Percentiles rank a stretch among this genome's conserved stretches.
phyloP scores from a whole-genome alignment of 257 asterid species.

The Linaria vulgaris region DNA sequence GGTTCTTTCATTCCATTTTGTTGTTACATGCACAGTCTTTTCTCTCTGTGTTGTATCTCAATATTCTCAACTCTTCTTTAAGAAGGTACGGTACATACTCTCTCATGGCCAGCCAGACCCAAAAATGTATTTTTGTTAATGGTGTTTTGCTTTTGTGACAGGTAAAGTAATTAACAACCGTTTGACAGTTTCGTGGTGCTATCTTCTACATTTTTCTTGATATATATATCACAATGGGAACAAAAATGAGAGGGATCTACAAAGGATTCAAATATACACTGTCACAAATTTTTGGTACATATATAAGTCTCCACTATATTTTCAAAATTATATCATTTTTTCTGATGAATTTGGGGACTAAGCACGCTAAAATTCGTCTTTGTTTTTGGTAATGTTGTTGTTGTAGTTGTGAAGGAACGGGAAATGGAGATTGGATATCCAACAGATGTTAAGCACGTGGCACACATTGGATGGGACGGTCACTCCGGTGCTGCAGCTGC shows the following conservation, averaged over 20 bases:
- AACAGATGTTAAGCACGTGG: slow-evolving; percentile 87
- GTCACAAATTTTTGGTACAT: slow-evolving; percentile 61
- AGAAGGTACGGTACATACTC: too few relatives aligned
- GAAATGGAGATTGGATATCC: slow-evolving; percentile 84
- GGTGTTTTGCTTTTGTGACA: slow-evolving; percentile 27
- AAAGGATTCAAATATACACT: slow-evolving; percentile 61
- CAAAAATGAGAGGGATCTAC: slow-evolving; percentile 67
- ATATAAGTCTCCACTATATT: neutral
- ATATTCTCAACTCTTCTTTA: too few relatives aligned
- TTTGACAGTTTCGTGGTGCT: slow-evolving; percentile 12
- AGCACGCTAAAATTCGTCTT: too few relatives aligned
- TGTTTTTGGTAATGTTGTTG: neutral
- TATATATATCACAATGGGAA: slow-evolving; percentile 44
- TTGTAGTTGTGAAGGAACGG: slow-evolving; percentile 74
- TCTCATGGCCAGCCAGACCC: too few relatives aligned
- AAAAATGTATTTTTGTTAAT: too few relatives aligned
- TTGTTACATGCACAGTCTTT: too few relatives aligned
- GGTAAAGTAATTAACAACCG: slow-evolving; percentile 3
- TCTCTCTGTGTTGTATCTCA: too few relatives aligned
- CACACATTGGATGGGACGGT: slow-evolving; percentile 94
- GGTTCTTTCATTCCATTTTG: too few relatives aligned
- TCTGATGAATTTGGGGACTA: neutral
- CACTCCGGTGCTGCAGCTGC: slow-evolving; percentile 57
- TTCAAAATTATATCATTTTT: neutral
- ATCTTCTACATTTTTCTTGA: slow-evolving; percentile 27